Evolutionary conservation across 2,329 filamentous ascomycete species (phyloP).

Genomic region (Cytospora piceae): DNA sequence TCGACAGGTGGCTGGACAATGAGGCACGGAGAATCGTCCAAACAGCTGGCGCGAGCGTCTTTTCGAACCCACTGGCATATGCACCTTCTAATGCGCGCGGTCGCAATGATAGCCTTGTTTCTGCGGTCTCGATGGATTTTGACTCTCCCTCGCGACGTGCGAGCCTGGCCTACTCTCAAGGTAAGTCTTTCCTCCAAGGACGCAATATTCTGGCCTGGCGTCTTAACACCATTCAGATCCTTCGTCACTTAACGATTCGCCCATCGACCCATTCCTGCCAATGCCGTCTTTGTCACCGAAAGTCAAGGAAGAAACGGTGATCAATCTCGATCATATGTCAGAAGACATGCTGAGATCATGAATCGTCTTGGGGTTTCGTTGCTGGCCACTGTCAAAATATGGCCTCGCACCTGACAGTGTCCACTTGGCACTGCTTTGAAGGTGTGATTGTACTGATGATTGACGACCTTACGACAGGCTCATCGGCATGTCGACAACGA

Average conservation of each 20-base stretch:
- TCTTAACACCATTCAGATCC: conserved; percentile 8
- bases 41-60: conserved; percentile 23
- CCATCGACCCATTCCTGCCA: conserved; percentile 18
- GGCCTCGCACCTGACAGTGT: background rate
- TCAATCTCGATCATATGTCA: conserved; percentile 15
- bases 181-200: background rate
- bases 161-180: conserved; percentile 16
- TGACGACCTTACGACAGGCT: background rate
- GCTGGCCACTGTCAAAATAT: background rate
- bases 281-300: conserved; percentile 17
- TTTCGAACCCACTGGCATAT: conserved; percentile 14
- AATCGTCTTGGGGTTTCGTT: background rate
- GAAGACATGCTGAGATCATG: conserved; percentile 5
- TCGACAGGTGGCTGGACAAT: conserved; percentile 57
- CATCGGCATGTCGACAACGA: background rate
- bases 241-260: conserved; percentile 14
- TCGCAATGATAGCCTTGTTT: conserved; percentile 35
- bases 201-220: background rate
- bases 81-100: conserved; percentile 32
- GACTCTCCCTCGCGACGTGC: conserved; percentile 12
- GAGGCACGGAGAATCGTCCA: conserved; percentile 54
- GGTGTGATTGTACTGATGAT: background rate
- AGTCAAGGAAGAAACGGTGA: conserved; percentile 12
- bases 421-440: background rate
- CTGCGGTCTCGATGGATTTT: conserved; percentile 13